Evolutionary conservation across 805 yeast genomes (phyloP), one percentile per base, ranked within the genome.

Genomic region (Kodamaea kakaduensis): DNA sequence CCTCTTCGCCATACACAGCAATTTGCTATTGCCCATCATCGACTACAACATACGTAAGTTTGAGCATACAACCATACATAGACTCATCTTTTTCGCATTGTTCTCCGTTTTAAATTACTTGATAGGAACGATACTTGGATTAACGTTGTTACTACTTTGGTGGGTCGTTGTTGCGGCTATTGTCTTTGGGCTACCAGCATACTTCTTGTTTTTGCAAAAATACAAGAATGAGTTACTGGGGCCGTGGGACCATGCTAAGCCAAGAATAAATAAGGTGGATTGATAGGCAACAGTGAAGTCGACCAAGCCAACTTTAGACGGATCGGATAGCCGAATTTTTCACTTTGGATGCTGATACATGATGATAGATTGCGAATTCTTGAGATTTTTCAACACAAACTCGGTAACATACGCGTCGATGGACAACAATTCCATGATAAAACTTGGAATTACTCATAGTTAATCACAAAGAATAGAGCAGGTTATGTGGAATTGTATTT

Each of bases 191-290:
- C 71, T 85, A 15, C 96, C 96, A 2, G 67, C 71, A 33, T 81
- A 85, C 60, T 81, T 85, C 47, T 58, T 85, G 31, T 70, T 69
- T 19, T 61, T 87, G 25, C 96, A 86, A 51, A 74, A 76, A 55
- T 85, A 85, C 54, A 86, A 86, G 56, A 84, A 79, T 52, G 95
- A 85, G 55, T 64, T 86, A 34, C 89, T 84, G 55, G 96, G 96
- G 0, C 96, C 96, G 1, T 86, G 96, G 96, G 96, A 86, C 54
- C 77, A 83, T 1, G 95, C 95, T 5, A 78, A 74, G 51, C 95
- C 95, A 1, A 64, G 75, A 6, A 33, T 41, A 13, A 34, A 29
- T 17, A 20, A 17, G 7, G 13, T 23, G 27, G 27, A 30, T 12
- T 28, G 24, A 28, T n/a, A n/a, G 25, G 25, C 13, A 6, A 21